Conservation (phyloP, 345 rosid species). For the Raphanus raphanistrum region DNA sequence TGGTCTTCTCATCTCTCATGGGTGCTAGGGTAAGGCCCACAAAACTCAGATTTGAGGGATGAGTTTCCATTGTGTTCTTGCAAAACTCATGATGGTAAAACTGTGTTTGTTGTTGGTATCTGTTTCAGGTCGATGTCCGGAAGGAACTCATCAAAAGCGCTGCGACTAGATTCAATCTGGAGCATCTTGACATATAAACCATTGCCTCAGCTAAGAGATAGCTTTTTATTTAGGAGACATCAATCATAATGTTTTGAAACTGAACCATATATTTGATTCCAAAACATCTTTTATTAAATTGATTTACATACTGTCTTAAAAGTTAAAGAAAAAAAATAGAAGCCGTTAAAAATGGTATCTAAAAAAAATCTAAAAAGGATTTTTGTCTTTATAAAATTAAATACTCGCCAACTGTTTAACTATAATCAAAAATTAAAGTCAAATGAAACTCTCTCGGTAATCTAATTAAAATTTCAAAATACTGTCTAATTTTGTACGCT, state of each 20-base stretch:
- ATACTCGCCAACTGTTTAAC: background rate
- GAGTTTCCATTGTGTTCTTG: background rate
- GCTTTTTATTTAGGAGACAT: constrained; percentile 18
- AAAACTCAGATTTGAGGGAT: constrained; percentile 2
- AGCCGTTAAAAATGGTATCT: background rate
- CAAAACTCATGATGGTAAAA: constrained; percentile 7
- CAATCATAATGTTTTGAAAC: constrained; percentile 2
- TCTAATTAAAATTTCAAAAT: background rate
- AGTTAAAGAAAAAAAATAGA: background rate
- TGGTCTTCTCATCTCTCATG: constrained; percentile 87
- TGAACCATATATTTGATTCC: background rate
- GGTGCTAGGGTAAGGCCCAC: constrained; percentile 71
- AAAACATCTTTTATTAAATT: background rate
- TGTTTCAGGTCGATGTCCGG: constrained; percentile 69
- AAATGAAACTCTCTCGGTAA: constrained; percentile 19
- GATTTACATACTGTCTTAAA: background rate
- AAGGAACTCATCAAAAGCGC: constrained; percentile 75
- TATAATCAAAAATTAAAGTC: background rate
- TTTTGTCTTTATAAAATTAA: background rate
- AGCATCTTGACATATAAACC: constrained; percentile 67
- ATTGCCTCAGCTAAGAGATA: constrained; percentile 15
- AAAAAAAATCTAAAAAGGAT: background rate
- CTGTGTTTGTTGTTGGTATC: background rate
- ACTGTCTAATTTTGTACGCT: background rate
- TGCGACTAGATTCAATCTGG: constrained; percentile 58